Conservation (phyloP, 352 stramenopile genomes). For the Phytophthora idaei region DNA sequence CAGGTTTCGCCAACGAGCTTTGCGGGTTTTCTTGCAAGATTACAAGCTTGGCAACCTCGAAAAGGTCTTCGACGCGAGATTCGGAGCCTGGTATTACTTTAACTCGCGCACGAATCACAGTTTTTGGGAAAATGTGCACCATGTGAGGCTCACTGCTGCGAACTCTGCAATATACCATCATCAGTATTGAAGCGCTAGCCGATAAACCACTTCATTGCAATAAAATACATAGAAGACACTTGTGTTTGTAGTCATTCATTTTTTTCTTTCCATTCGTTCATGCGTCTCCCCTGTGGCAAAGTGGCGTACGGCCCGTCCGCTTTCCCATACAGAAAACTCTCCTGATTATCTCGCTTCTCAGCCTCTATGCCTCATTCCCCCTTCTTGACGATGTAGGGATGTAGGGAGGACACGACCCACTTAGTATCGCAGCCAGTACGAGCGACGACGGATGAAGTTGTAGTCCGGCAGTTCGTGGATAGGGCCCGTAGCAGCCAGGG, state of each 20-base stretch:
- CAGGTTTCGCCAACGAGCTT: slow-evolving; percentile 42
- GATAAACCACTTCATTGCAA: not conserved
- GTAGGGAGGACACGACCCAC: slow-evolving; percentile 17
- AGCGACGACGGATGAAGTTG: slow-evolving; percentile 99
- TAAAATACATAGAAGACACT: slow-evolving; percentile 5
- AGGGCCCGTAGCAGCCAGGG: slow-evolving; percentile 96
- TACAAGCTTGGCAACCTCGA: slow-evolving; percentile 45
- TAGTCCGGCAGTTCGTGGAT: slow-evolving; percentile 99
- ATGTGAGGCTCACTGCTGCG: slow-evolving; percentile 29
- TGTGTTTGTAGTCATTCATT: slow-evolving; percentile 30
- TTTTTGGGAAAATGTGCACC: slow-evolving; percentile 55
- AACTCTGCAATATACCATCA: slow-evolving; percentile 30
- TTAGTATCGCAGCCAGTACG: slow-evolving; percentile 97
- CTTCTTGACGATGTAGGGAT: slow-evolving; percentile 39
- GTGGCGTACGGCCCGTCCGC: slow-evolving; percentile 35
- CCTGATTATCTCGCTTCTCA: slow-evolving; percentile 31
- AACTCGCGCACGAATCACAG: slow-evolving; percentile 56
- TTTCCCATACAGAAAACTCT: slow-evolving; percentile 40
- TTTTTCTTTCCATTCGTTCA: slow-evolving; percentile 36
- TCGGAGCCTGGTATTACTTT: slow-evolving; percentile 60
- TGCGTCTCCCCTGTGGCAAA: slow-evolving; percentile 36
- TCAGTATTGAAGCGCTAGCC: not conserved
- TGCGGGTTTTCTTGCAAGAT: slow-evolving; percentile 43
- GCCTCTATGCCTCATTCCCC: slow-evolving; percentile 41
- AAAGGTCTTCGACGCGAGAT: slow-evolving; percentile 48